Percentiles rank a stretch among this genome's conserved stretches.
phyloP scores from a whole-genome alignment of 2,329 filamentous ascomycete species.

The Ophiostoma novo-ulmi region DNA sequence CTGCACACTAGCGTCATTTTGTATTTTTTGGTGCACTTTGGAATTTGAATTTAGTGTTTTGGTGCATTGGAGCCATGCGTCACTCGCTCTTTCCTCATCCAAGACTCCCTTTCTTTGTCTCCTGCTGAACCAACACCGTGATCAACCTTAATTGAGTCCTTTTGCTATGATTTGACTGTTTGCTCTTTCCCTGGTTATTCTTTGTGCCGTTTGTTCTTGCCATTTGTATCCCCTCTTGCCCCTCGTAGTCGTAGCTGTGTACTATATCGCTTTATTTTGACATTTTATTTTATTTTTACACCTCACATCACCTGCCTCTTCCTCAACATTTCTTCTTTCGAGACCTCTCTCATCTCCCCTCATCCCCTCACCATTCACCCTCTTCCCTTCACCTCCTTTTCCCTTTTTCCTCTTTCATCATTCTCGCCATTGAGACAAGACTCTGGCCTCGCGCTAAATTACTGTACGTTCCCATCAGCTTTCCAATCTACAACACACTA shows the following conservation, averaged over 20 bases:
- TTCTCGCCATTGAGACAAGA: not conserved
- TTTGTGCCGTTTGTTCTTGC: not conserved
- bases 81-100: conserved; percentile 11
- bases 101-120: conserved; percentile 2
- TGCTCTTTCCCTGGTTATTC: not conserved
- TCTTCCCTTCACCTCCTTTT: not conserved
- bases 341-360: not conserved
- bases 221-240: not conserved
- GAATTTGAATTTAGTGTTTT: not conserved
- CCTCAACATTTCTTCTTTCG: not conserved
- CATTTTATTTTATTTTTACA: not conserved
- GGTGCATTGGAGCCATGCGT: not conserved
- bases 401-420: not conserved
- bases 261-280: not conserved
- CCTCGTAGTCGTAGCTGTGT: not conserved
- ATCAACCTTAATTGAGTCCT: not conserved
- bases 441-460: not conserved
- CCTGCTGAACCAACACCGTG: not conserved
- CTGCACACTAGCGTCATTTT: conserved; percentile 8
- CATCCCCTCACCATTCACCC: not conserved
- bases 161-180: not conserved
- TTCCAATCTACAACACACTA: not conserved
- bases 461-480: not conserved
- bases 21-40: not conserved
- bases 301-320: not conserved